phyloP scores from a whole-genome alignment of 2,329 filamentous ascomycete genomes.

The Diaporthe ilicicola region DNA sequence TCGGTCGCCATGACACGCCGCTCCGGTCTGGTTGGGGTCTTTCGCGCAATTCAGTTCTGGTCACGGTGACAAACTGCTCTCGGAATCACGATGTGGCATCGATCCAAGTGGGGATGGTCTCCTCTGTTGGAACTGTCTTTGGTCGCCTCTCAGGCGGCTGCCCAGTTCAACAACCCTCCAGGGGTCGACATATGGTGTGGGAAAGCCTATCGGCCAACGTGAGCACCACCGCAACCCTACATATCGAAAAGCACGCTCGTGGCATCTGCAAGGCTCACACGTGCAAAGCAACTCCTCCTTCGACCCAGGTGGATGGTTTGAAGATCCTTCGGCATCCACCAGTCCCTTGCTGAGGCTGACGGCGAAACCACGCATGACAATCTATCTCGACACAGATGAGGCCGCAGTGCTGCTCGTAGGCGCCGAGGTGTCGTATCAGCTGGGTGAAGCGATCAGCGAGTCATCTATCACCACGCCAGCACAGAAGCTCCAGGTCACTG shows the following conservation, averaged over 20 bases:
- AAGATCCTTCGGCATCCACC: conserved; percentile 46
- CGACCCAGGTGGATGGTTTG: conserved; percentile 56
- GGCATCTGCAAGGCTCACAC: not conserved
- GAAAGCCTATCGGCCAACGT: conserved; percentile 30
- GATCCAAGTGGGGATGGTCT: not conserved
- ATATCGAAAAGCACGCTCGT: not conserved
- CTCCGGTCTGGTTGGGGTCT: not conserved
- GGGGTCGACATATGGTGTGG: conserved; percentile 34
- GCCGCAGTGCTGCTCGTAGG: conserved; percentile 51
- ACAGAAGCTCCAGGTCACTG: conserved; percentile 25
- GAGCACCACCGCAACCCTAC: not conserved
- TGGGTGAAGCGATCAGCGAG: conserved; percentile 45
- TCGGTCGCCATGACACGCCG: not conserved
- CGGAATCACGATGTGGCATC: not conserved
- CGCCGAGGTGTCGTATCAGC: conserved; percentile 48
- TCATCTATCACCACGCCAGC: conserved; percentile 8
- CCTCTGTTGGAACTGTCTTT: conserved; percentile 16
- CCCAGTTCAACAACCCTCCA: conserved; percentile 33
- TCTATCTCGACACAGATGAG: conserved; percentile 54
- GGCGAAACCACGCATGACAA: conserved; percentile 55
- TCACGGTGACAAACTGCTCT: not conserved
- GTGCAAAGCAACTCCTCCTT: conserved; percentile 51
- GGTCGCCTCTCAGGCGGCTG: not conserved
- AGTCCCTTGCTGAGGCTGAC: conserved; percentile 51
- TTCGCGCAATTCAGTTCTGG: not conserved